These are phyloP conservation scores for Pyrus communis DNA, from an alignment of 306 rosid species.

Conservation along the genomic window DNA sequence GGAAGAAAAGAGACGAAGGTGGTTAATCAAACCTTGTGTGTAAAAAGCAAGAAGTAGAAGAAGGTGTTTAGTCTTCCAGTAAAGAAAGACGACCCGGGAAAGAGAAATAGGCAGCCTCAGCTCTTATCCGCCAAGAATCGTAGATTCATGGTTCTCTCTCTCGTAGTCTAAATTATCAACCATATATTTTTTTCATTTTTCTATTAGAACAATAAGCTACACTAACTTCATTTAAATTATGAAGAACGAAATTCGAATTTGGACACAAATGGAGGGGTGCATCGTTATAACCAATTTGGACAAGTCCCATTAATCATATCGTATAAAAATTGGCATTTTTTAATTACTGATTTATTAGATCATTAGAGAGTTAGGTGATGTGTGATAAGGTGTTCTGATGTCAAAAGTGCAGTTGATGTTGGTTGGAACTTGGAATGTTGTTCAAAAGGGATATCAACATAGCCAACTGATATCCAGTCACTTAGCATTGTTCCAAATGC, in stretches of 20 bases:
- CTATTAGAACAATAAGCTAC: no score
- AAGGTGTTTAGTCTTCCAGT: conserved; percentile 18
- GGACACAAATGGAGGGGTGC: no score
- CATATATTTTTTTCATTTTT: not conserved
- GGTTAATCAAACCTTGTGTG: not conserved
- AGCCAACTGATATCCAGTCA: not conserved
- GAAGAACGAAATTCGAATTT: no score
- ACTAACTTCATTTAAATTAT: no score
- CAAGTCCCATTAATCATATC: no score
- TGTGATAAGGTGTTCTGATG: not conserved
- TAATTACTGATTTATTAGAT: not conserved
- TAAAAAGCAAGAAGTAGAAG: conserved; percentile 9
- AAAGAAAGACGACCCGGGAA: conserved; percentile 16
- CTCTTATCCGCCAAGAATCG: conserved; percentile 14
- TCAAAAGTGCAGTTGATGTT: not conserved
- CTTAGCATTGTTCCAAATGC: not conserved
- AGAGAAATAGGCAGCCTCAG: not conserved
- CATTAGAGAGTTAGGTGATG: not conserved
- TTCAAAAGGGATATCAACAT: not conserved
- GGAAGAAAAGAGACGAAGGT: not conserved
- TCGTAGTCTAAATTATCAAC: not conserved
- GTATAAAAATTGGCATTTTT: not conserved
- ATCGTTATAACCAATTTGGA: no score
- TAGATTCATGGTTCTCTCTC: not conserved
- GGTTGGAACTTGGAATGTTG: conserved; percentile 20